These are phyloP conservation scores for Diaporthe ilicicola DNA, from an alignment of 2,329 filamentous ascomycete genomes.

Conservation along the genomic window DNA sequence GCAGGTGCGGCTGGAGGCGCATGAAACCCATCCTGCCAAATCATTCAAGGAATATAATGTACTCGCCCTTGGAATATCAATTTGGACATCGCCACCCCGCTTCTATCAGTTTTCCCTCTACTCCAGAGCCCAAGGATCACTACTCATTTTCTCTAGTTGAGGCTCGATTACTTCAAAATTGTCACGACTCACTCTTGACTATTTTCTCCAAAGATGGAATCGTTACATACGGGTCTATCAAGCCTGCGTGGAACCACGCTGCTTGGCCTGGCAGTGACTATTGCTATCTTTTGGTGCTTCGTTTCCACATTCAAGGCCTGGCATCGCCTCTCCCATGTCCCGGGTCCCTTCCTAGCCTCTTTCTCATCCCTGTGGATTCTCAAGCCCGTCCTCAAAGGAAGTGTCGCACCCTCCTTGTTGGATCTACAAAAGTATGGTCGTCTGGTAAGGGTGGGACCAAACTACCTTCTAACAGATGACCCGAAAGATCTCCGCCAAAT, in stretches of 20 bases:
- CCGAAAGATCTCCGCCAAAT: constrained; percentile 3
- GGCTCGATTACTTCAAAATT: not conserved
- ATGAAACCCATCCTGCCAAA: not conserved
- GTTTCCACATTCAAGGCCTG: not conserved
- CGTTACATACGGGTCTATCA: not conserved
- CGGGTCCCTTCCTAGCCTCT: not conserved
- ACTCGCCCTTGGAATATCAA: not conserved
- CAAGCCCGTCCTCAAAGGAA: not conserved
- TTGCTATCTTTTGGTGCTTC: not conserved
- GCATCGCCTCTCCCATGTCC: constrained; percentile 1
- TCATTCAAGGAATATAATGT: not conserved
- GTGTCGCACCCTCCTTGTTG: not conserved
- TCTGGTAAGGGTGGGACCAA: constrained; percentile 8
- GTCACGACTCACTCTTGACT: not conserved
- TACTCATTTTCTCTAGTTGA: not conserved
- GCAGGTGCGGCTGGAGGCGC: not conserved
- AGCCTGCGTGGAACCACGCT: not conserved
- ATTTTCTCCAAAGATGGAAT: not conserved
- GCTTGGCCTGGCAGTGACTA: not conserved
- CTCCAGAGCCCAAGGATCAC: not conserved
- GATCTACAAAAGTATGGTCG: not conserved
- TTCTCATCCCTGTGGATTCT: not conserved
- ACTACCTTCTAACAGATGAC: constrained; percentile 13
- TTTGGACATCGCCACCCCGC: not conserved
- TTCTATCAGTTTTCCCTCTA: not conserved